Evolutionary conservation across 1,284 basidiomycete genomes (phyloP), one percentile per base, ranked within the genome.

Genomic region (Ganoderma sp.): DNA sequence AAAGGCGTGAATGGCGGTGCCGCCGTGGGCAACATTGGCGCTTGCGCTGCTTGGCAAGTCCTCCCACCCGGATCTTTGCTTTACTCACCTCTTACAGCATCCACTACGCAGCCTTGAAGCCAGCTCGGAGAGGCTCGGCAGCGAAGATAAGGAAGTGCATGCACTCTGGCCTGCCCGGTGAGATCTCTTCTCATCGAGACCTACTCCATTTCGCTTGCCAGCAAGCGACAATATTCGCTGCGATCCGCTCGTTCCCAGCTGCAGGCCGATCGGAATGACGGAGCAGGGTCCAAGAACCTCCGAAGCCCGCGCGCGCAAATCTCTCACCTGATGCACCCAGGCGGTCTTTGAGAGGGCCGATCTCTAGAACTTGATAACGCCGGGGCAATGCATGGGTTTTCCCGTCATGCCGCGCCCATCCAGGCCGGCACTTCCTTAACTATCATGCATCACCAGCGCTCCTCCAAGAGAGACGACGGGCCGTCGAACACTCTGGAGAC

Each of bases 301-400:
- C 48, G 48, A 52, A 22, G 22, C 48, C 10, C 48, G 48, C 48
- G 22, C 48, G 10, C 22, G 22, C 22, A 52, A 52, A 52, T 52
- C 48, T 50, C 22, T 52, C 48, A 52, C n/a, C 48, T 52, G 48
- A 52, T 52, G 22, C 22, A 25, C 48, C 22, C 45, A 52, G 48
- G 22, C 48, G 48, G 48, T 52, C 22, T 52, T 52, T 14, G 10
- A 28, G 12, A 22, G 22, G 6, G 48, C 48, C 10, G 22, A 52
- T 52, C 48, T 52, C 22, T n/a, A 52, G 12, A 22, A 12, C 3
- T 52, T 28, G 48, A 52, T 52, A 25, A 25, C 22, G 12, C 48
- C 48, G 48, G 48, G 48, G 48, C 48, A 52, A 52, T 52, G 48
- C 25, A 28, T 28, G 25, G 25, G 25, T 52, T 52, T 25, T 22